phyloP scores from a whole-genome alignment of 352 stramenopile genomes.

The Elongisporangium prolatum region DNA sequence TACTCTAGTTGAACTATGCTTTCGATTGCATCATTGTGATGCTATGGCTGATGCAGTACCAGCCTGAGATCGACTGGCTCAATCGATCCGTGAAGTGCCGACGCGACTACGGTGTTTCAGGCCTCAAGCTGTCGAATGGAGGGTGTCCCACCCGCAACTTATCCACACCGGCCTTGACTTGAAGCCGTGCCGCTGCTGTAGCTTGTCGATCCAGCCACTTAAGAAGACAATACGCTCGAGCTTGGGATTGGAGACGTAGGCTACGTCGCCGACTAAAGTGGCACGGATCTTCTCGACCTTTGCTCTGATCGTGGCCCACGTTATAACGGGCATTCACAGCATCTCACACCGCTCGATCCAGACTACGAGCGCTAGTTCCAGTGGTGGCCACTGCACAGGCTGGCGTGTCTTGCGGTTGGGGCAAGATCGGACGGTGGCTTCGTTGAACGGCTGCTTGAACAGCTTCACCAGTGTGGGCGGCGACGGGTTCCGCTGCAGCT shows the following conservation, averaged over 20 bases:
- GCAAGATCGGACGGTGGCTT: no score
- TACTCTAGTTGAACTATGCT: no score
- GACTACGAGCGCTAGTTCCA: neutral
- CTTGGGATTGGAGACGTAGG: neutral
- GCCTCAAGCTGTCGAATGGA: neutral
- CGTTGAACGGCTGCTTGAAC: no score
- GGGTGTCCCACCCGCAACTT: neutral
- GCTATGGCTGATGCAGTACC: no score
- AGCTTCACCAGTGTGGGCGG: no score
- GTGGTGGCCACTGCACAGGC: no score
- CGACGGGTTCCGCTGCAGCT: no score
- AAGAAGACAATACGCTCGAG: neutral
- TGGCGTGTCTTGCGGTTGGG: no score
- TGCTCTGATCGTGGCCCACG: neutral
- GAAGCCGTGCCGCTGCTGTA: neutral
- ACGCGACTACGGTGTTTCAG: no score
- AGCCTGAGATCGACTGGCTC: no score
- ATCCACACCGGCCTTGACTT: neutral
- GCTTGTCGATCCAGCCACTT: slow-evolving; percentile 2
- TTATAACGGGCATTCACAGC: neutral
- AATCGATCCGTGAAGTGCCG: no score
- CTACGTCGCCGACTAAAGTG: neutral
- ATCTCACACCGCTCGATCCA: slow-evolving; percentile 1
- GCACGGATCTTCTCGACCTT: neutral
- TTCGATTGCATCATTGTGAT: no score